phyloP scores from a whole-genome alignment of 164 flowering plant genomes.

The Akebia trifoliata region DNA sequence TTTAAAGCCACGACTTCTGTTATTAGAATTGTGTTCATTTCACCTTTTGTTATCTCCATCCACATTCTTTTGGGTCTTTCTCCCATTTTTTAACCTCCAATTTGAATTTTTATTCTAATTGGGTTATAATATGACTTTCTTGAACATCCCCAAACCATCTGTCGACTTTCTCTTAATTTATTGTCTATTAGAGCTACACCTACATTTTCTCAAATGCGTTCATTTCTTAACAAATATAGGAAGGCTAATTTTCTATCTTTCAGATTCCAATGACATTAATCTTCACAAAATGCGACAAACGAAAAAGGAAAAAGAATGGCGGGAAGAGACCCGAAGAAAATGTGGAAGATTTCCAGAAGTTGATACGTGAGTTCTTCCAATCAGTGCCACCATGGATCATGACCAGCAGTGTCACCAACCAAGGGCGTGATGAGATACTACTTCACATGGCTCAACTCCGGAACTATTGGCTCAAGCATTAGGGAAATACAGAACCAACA shows the following conservation, averaged over 20 bases:
- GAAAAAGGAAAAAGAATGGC: conserved; percentile 83
- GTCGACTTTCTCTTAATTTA: too few relatives aligned
- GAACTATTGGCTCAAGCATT: conserved; percentile 96
- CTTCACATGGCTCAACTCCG: conserved; percentile 93
- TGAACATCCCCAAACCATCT: too few relatives aligned
- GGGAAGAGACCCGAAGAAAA: conserved; percentile 89
- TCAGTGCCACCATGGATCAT: conserved; percentile 92
- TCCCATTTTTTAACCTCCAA: too few relatives aligned
- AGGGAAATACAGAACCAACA: conserved; percentile 1
- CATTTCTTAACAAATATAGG: too few relatives aligned
- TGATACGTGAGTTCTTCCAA: conserved; percentile 68
- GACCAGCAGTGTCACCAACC: conserved; percentile 89
- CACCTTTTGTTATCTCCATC: too few relatives aligned
- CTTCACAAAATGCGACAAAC: conserved; percentile 96
- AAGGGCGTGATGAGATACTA: conserved; percentile 88
- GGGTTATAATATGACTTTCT: too few relatives aligned
- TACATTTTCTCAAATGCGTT: too few relatives aligned
- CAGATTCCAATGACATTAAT: conserved; percentile 95
- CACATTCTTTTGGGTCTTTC: too few relatives aligned
- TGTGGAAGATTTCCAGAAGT: conserved; percentile 60
- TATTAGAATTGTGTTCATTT: neutral
- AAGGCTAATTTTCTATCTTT: conserved; percentile 9
- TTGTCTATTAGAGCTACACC: too few relatives aligned
- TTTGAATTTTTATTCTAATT: too few relatives aligned
- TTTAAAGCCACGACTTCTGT: too few relatives aligned